A percentile compares a stretch with the other conserved stretches of the same genome.
Evolutionary conservation across 768 basidiomycete genomes (phyloP).

Genomic region (Lepiota brunneoincarnata): DNA sequence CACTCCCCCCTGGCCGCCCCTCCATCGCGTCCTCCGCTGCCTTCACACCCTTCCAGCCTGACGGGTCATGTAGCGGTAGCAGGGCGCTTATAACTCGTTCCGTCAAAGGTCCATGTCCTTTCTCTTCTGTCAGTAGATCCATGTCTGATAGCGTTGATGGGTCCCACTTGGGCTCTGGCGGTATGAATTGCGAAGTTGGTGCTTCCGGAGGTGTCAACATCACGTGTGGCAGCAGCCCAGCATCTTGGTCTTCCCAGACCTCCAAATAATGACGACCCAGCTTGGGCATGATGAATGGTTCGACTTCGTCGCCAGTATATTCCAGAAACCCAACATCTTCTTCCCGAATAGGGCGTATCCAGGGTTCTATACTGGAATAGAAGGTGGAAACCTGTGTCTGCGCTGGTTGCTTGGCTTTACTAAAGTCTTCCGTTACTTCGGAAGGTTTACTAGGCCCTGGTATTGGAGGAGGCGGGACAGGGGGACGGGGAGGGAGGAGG

Average conservation of each 20-base stretch:
- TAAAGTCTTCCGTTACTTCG: conserved; percentile 88
- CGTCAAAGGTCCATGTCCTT: conserved; percentile 83
- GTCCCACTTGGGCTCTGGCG: conserved; percentile 74
- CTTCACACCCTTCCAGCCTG: conserved; percentile 74
- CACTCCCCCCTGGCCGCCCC: conserved; percentile 76
- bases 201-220: conserved; percentile 30
- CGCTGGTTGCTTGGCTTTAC: conserved; percentile 74
- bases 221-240: conserved; percentile 32
- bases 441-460: conserved; percentile 83
- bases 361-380: conserved; percentile 86
- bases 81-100: conserved; percentile 80
- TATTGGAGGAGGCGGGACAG: conserved; percentile 58
- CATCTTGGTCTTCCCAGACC: conserved; percentile 93
- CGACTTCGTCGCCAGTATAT: conserved; percentile 86
- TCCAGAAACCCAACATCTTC: conserved; percentile 95
- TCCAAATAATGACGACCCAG: conserved; percentile 87
- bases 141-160: conserved; percentile 76
- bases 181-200: conserved; percentile 35
- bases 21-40: conserved; percentile 86
- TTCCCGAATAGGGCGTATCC: conserved; percentile 85
- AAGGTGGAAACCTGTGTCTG: conserved; percentile 75
- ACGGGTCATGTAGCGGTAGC: conserved; percentile 63
- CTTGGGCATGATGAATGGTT: conserved; percentile 83
- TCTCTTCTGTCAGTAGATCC: conserved; percentile 68
- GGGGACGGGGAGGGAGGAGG: conserved; percentile 60